Percentiles rank a stretch among this genome's conserved stretches.
phyloP scores from a whole-genome alignment of 2,329 filamentous ascomycete species.

The Cladosporium sp. region DNA sequence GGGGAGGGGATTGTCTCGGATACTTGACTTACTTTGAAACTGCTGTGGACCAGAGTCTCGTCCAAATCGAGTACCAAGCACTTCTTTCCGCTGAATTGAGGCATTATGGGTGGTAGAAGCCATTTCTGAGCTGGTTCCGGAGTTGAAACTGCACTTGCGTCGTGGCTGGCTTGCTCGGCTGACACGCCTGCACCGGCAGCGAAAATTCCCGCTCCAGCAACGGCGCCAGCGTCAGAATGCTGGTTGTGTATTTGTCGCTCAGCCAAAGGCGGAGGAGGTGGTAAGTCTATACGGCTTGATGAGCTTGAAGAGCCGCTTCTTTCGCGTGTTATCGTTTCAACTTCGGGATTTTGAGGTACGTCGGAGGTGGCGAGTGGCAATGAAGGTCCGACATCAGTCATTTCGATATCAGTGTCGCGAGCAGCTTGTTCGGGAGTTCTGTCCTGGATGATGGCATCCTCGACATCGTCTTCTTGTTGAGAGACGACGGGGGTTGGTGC shows the following conservation, averaged over 20 bases:
- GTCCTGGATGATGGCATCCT: slow-evolving; percentile 41
- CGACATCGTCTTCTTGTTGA: slow-evolving; percentile 28
- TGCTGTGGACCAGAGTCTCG: slow-evolving; percentile 95
- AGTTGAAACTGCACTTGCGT: slow-evolving; percentile 31
- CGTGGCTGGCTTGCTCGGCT: slow-evolving; percentile 20
- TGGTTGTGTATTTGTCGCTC: slow-evolving; percentile 34
- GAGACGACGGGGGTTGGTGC: slow-evolving; percentile 42
- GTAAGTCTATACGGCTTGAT: slow-evolving; percentile 31
- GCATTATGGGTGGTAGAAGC: slow-evolving; percentile 75
- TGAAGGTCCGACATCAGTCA: slow-evolving; percentile 54
- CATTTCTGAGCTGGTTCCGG: slow-evolving; percentile 56
- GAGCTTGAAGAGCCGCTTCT: slow-evolving; percentile 24
- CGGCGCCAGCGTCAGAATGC: slow-evolving; percentile 16
- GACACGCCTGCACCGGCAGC: slow-evolving; percentile 5
- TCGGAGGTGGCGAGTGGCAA: slow-evolving; percentile 45
- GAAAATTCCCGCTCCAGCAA: slow-evolving; percentile 1
- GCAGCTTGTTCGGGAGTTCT: slow-evolving; percentile 45
- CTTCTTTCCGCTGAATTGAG: slow-evolving; percentile 80
- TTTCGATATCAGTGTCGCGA: slow-evolving; percentile 55
- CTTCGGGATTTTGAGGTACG: slow-evolving; percentile 4
- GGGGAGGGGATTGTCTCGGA: background rate
- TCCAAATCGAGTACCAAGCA: slow-evolving; percentile 93
- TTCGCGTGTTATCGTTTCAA: slow-evolving; percentile 9
- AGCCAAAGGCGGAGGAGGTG: slow-evolving; percentile 52
- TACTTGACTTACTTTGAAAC: slow-evolving; percentile 72